Base-by-base conservation (phyloP, 2,329 filamentous ascomycete genomes). In the Alternaria tenuissima region DNA sequence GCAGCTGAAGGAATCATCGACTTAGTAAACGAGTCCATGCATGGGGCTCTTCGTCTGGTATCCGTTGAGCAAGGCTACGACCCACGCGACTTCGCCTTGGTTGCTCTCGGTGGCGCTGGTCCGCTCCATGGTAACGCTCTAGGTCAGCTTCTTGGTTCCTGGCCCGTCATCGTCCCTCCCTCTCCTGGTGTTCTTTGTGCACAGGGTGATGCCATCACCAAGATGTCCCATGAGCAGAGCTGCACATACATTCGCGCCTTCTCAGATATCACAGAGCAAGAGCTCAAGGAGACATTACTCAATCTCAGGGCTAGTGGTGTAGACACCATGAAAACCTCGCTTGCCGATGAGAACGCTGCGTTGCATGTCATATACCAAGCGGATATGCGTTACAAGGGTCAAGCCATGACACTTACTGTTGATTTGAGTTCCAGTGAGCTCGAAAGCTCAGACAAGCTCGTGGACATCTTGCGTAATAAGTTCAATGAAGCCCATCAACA, bases 41-140 rank as follows among this genome's bases (percentile, higher is more conserved):
- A 84, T 57, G 82, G 83, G 4, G 83, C 83, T 12, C 70, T 85
- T 28, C 78, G 83, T 42, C 72, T 84, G 4, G 82, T 85, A 0
- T 84, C 83, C 1, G 80, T 85, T 5, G 83, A 85, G 63, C 82
- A 84, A 66, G 83, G 83, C 36, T 82, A 83, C 55, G 82, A 85
- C 59, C 82, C 83, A 24, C 76, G 80, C 9, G 81, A 84, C 39
- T 85, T 85, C 64, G 82, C 83, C 4, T 75, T 85, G 4, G 83
- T 85, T 6, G 82, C 81, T 1, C 84, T 84, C 60, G 83, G 83
- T 30, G 83, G 83, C 52, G 83, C 82, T 22, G 83, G 83, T 0
- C 83, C 83, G 18, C 73, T 85, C n/a, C 83, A 84, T 61, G 83
- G 81, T 4, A 85, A 84, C 52, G 80, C 82, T 4, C 75, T 85